Base-by-base conservation (phyloP, 805 yeast genomes). In the Spathaspora passalidarum region DNA sequence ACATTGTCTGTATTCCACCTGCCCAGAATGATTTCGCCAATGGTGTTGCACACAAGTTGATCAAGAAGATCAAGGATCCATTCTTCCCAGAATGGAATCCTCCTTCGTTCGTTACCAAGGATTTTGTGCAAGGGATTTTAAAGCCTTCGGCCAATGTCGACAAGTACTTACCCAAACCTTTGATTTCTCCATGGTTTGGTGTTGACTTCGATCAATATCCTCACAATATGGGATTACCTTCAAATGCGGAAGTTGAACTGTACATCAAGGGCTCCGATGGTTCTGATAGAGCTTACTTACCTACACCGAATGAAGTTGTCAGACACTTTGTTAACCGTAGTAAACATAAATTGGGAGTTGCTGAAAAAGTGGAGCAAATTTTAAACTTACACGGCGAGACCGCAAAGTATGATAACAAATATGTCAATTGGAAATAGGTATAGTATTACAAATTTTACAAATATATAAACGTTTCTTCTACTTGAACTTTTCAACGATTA, bases 211-310 rank as follows among this genome's bases (percentile, higher is more conserved):
- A 59, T 35, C 51, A 61, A 17, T 80, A 80, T 53, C 89, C 90
- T 32, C 79, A 72, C 68, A 68, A 79, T 57, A 85, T 81, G 76
- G 96, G 96, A 23, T 74, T 94, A 53, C 98, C 98, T 43, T 72
- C 80, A 10, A 88, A 86, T 64, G 51, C 61, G 32, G 86, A 81
- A 49, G 74, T 92, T 47, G 78, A 76, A 56, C 69, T 72, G 42
- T 88, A 78, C 63, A 80, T 91, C 45, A 79, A 80, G 23, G 95
- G 96, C 16, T 75, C 76, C 46, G 88, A 81, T 61, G 81, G 81
- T 19, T 66, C 81, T n/a, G 74, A 77, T 51, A 76, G 87, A 57
- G 75, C 83, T 36, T 82, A 76, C 61, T 81, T 86, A 60, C 85
- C 84, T 14, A 82, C 92, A 2, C 82, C 79, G 49, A 64, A 68